Percentiles rank a stretch among this genome's conserved stretches.
Evolutionary conservation across 2,329 filamentous ascomycete species (phyloP).

Genomic region (Exophiala phaeomuriformis): DNA sequence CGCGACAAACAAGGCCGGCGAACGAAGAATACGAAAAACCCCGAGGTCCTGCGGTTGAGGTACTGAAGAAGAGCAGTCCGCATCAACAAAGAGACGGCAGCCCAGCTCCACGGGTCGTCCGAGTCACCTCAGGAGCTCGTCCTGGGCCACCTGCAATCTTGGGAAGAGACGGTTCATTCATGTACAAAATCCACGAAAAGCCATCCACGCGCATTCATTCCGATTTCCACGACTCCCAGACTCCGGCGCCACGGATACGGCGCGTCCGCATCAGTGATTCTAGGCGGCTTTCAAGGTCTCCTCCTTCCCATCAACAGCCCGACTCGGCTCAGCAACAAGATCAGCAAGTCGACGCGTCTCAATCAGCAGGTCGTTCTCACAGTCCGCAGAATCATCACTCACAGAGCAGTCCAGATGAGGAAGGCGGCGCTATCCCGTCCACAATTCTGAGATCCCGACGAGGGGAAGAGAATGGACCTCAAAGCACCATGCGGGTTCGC

Average conservation of each 20-base stretch:
- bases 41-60: slow-evolving; percentile 20
- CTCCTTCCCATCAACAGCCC: slow-evolving; percentile 34
- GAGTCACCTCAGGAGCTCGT: slow-evolving; percentile 32
- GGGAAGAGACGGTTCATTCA: slow-evolving; percentile 35
- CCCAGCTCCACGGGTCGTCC: slow-evolving; percentile 37
- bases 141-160: slow-evolving; percentile 28
- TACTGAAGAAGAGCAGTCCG: slow-evolving; percentile 34
- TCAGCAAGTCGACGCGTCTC: slow-evolving; percentile 12
- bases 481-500: slow-evolving; percentile 71
- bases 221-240: slow-evolving; percentile 35
- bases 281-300: slow-evolving; percentile 37
- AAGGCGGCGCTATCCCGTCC: slow-evolving; percentile 29
- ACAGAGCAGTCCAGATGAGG: slow-evolving; percentile 28
- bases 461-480: slow-evolving; percentile 58
- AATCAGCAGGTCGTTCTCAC: slow-evolving; percentile 29
- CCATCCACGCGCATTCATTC: slow-evolving; percentile 6
- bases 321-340: neutral
- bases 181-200: slow-evolving; percentile 33
- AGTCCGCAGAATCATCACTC: slow-evolving; percentile 29
- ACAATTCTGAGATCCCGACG: slow-evolving; percentile 38
- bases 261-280: slow-evolving; percentile 39
- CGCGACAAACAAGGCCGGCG: slow-evolving; percentile 1
- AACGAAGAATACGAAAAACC: slow-evolving; percentile 13
- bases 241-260: slow-evolving; percentile 40
- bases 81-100: slow-evolving; percentile 36